Base-by-base conservation (phyloP, 1,284 basidiomycete species). In the Apiotrichum sp. region DNA sequence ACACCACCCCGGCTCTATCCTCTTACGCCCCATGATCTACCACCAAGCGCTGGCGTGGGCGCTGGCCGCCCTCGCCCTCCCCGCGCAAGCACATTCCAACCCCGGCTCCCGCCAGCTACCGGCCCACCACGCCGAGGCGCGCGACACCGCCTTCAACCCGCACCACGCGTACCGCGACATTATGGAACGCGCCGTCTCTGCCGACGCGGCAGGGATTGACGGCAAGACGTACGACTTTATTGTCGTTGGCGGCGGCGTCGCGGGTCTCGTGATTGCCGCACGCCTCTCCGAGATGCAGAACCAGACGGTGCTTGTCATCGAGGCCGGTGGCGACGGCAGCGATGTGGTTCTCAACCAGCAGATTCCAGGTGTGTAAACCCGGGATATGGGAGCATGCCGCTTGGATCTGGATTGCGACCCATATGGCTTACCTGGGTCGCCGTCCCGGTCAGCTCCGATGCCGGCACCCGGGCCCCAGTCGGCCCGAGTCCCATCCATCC, bases 191-290 rank as follows among this genome's bases (percentile, higher is more conserved):
- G 45, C 52, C 7, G 63, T 73, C 46, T 69, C 70, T 8, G 55
- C 59, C 35, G 60, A 69, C 38, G 58, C 67, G 4, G 34, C 63
- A 11, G 50, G 49, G 29, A 64, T 72, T 31, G 50, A 58, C 38
- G 69, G 66, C 16, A 48, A 59, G 38, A 58, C 62, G 9, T 76
- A 68, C 50, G 74, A 76, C 52, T 76, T 73, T 53, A 62, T 76
- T 44, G 71, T 76, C 56, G 73, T 69, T 3, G 74, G 74, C 38
- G 87, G 87, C 39, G 87, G 87, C 40, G 80, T 85, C 4, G 86
- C 85, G 3, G 88, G 88, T 22, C 79, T 89, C 33, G 84, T 84
- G 7, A 70, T 89, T 33, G 88, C 87, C 1, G 76, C 81, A 14
- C 81, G 87, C 16, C 78, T 91, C 14, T 81, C 85, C 0, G 86